A percentile compares a stretch with the other conserved stretches of the same genome.
Evolutionary conservation across 108 stramenopile genomes (phyloP).

Genomic region (Discostella stelligeroides): DNA sequence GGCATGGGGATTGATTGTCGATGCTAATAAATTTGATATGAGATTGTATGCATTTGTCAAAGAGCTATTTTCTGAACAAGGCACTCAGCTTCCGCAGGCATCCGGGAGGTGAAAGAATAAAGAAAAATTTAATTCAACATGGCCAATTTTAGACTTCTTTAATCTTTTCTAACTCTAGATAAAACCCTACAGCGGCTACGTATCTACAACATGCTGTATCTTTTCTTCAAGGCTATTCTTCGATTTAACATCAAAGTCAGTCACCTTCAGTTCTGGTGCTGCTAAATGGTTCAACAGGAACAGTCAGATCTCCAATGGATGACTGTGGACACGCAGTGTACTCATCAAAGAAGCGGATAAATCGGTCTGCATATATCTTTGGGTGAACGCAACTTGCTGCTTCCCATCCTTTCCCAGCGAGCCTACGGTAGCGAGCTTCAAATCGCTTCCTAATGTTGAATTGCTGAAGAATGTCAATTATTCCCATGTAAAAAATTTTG

Average conservation of each 20-base stretch:
- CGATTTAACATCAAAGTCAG: not conserved
- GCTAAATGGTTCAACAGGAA: not conserved
- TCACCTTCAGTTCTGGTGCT: not conserved
- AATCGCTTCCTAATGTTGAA: conserved; percentile 90
- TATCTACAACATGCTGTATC: too few species aligned
- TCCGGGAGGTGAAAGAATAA: too few species aligned
- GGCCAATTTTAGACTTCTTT: too few species aligned
- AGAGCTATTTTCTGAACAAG: conserved; percentile 45
- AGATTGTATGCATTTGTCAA: conserved; percentile 53
- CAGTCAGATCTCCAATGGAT: not conserved
- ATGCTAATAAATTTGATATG: conserved; percentile 49
- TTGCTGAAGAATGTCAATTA: conserved; percentile 97
- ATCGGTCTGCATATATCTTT: conserved; percentile 78
- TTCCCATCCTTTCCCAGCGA: conserved; percentile 56
- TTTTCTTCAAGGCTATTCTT: too few species aligned
- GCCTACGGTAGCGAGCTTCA: conserved; percentile 74
- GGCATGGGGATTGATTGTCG: conserved; percentile 42
- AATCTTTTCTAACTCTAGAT: too few species aligned
- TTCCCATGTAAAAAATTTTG: conserved; percentile 94
- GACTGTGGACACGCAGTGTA: conserved; percentile 31
- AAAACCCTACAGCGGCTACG: too few species aligned
- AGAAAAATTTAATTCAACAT: not conserved
- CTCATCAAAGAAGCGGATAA: conserved; percentile 82
- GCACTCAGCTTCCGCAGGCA: not conserved
- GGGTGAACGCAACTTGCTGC: conserved; percentile 89